phyloP scores from a whole-genome alignment of 164 flowering plant species.

The Sedum album region DNA sequence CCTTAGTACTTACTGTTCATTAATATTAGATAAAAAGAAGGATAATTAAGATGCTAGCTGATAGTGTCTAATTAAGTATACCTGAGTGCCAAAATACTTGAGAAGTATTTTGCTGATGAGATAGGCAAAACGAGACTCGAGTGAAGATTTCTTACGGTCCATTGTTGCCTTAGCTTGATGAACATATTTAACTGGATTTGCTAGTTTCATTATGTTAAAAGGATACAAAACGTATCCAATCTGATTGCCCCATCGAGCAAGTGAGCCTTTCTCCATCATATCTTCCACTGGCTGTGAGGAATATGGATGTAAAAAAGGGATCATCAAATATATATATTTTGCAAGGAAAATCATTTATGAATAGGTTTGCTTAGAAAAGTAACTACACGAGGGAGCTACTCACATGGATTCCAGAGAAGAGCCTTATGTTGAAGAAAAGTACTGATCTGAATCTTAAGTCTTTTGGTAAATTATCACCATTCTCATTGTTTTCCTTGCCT shows the following conservation, averaged over 20 bases:
- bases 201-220: conserved; percentile 25
- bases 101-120: conserved; percentile 18
- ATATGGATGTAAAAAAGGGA: conserved; percentile 1
- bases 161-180: conserved; percentile 46
- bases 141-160: conserved; percentile 59
- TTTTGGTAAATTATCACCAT: conserved; percentile 32
- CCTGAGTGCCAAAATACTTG: conserved; percentile 49
- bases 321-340: not conserved
- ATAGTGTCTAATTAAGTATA: conserved; percentile 11
- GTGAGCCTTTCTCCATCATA: conserved; percentile 47
- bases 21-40: not conserved
- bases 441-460: conserved; percentile 37
- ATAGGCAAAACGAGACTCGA: conserved; percentile 38
- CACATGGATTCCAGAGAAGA: conserved; percentile 45
- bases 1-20: not conserved
- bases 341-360: no score
- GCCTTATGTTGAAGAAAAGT: conserved; percentile 43
- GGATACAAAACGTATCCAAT: conserved; percentile 55
- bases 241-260: conserved; percentile 54
- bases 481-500: conserved; percentile 12
- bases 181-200: conserved; percentile 54
- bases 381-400: not conserved
- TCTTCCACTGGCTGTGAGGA: conserved; percentile 33
- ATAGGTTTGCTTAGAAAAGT: no score
- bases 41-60: no score